A percentile compares a stretch with the other conserved stretches of the same genome.
Evolutionary conservation across 306 rosid genomes (phyloP).

Genomic region (Fagus sylvatica): DNA sequence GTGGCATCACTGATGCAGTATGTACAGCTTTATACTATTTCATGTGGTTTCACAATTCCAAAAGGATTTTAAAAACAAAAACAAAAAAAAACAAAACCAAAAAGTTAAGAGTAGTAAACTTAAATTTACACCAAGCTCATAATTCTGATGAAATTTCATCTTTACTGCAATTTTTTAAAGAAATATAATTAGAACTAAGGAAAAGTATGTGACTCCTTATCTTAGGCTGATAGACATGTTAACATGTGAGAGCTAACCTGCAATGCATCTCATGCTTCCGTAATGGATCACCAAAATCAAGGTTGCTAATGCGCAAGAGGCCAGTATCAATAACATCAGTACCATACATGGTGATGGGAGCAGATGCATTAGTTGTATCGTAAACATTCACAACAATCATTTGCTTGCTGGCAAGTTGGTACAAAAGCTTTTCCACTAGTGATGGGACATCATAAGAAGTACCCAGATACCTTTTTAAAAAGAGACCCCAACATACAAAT

Average conservation of each 20-base stretch:
- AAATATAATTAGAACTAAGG: constrained; percentile 1
- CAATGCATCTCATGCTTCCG: constrained; percentile 99
- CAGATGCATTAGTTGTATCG: constrained; percentile 80
- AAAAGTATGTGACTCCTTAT: constrained; percentile 13
- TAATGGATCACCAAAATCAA: constrained; percentile 94
- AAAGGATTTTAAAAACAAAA: neutral
- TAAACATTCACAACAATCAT: constrained; percentile 93
- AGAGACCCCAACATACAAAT: constrained; percentile 25
- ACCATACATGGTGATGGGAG: constrained; percentile 83
- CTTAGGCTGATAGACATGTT: constrained; percentile 13
- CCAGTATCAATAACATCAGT: constrained; percentile 79
- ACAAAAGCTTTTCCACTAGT: constrained; percentile 92
- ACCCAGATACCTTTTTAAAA: constrained; percentile 75
- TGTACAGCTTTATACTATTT: neutral
- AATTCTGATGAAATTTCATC: neutral
- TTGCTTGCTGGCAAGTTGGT: constrained; percentile 98
- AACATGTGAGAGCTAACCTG: constrained; percentile 56
- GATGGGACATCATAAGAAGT: constrained; percentile 96
- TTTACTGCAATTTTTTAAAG: neutral
- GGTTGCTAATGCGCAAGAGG: constrained; percentile 56
- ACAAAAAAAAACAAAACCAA: no score
- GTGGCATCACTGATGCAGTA: constrained; percentile 1
- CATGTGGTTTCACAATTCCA: neutral
- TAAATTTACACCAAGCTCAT: neutral
- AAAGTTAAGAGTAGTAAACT: neutral